Evolutionary conservation across 1,139 yeast species (phyloP), one percentile per base, ranked within the genome.

Genomic region (Magnusiomyces sp.): DNA sequence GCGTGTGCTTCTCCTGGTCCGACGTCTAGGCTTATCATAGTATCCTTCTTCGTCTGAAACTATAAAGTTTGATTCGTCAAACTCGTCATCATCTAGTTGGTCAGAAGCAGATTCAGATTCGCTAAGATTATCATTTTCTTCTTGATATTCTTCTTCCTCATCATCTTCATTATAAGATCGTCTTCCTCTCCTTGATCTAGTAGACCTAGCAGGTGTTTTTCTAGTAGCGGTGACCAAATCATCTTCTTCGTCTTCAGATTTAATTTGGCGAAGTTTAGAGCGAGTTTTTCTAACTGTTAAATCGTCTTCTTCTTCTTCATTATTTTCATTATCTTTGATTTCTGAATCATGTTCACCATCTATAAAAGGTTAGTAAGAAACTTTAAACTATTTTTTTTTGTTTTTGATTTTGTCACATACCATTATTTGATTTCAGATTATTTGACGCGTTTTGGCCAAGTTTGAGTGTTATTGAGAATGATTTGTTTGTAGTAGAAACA

Each of bases 1-100:
- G 11, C 44, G 39, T 45, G 65, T 71, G 19, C 59, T 56, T 7
- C 56, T 40, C 67, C 72, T 46, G 68, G 72, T 41, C 69, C 78
- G 43, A 36, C 56, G 47, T 50, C 62, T 36, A 43, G 57, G 40
- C 43, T 54, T 53, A 39, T 52, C 57, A 37, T 53, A 63, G 16
- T 53, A 60, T 17, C 53, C 60, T 16, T 56, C 60, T n/a, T 52
- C 57, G 16, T 53, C 61, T 5, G 56, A 51, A 10, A 50, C 60
- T 36, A 53, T 44, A 33, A 52, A 52, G 31, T 45, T 45, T 32
- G 44, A 40, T 3, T 37, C 50, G 2, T 40, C 33, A 13, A 20
- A 40, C 17, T 19, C 40, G 31, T 40, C 47, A 20, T 40, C 38
- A 17, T 17, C 47, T 20, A 20, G 19, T 3, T 32, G 37, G 2